Percentiles rank a stretch among this genome's conserved stretches.
These are phyloP conservation scores for Kodamaea derodonti DNA, from an alignment of 1,139 yeast species.

Conservation along the genomic window DNA sequence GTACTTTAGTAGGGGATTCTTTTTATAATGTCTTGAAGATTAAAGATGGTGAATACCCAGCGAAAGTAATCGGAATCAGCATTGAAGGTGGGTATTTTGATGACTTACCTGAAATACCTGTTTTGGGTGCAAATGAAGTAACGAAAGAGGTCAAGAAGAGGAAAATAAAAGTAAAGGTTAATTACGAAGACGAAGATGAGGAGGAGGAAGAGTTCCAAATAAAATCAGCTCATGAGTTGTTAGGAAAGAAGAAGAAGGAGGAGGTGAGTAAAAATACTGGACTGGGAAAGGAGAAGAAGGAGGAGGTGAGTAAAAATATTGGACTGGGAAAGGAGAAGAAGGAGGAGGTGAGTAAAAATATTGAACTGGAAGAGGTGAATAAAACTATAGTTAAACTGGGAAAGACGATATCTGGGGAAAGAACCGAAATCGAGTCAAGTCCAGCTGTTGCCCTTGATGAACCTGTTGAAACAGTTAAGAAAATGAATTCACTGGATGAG, in stretches of 20 bases:
- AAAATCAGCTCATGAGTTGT: slow-evolving; percentile 49
- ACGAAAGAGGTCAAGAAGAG: slow-evolving; percentile 16
- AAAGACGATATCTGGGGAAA: slow-evolving; percentile 5
- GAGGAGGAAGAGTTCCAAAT: slow-evolving; percentile 38
- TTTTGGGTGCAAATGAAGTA: slow-evolving; percentile 3
- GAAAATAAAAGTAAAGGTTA: slow-evolving; percentile 16
- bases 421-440: slow-evolving; percentile 8
- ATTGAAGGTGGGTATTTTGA: slow-evolving; percentile 45
- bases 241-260: slow-evolving; percentile 16
- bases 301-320: neutral
- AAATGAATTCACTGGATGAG: slow-evolving; percentile 5
- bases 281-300: slow-evolving; percentile 15
- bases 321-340: slow-evolving; percentile 1
- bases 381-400: slow-evolving; percentile 8
- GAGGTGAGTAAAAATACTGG: slow-evolving; percentile 1
- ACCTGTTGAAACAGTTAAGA: slow-evolving; percentile 8
- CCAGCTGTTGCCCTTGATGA: slow-evolving; percentile 6
- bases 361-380: slow-evolving; percentile 5
- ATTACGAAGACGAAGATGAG: slow-evolving; percentile 11
- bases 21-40: slow-evolving; percentile 53
- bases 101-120: slow-evolving; percentile 26
- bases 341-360: neutral
- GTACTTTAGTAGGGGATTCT: slow-evolving; percentile 59
- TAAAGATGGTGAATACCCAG: slow-evolving; percentile 55
- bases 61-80: slow-evolving; percentile 33